Evolutionary conservation across 257 asterid species (phyloP), one percentile per base, ranked within the genome.

Genomic region (Thymus mandschuricus): DNA sequence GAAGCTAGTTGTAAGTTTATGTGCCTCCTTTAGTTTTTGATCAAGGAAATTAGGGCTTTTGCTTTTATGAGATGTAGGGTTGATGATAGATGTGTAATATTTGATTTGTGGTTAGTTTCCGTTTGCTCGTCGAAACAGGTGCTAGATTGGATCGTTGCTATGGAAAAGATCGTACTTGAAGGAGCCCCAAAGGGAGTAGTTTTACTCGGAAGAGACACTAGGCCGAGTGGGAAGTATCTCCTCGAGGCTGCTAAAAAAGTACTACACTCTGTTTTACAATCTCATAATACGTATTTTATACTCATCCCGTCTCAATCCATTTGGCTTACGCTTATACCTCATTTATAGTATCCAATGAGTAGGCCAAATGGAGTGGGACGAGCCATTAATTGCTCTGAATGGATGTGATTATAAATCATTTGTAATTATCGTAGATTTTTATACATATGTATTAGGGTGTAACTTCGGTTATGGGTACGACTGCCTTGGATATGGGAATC

Each of bases 211-310:
- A 86, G 97, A 81, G 98, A 91, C 77, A 91, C 96, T n/a, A 83
- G 97, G 79, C 98, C 98, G 71, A 93, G 98, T 45, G 98, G 97
- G 69, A 71, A 44, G 74, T 62, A 85, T 75, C 97, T 93, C 64
- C 74, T 85, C 66, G 88, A 87, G 61, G 96, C 92, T 45, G 92
- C 96, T 77, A 86, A 86, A 75, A 84, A 81, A 74, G 98, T 90
- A 87, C 21, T 21, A 54, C 80, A 33, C 43, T 40, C 65, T 58
- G 29, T 58, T 73, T 69, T 41, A 54, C 21, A 21, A 21, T 21
- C 21, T 21, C 21, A 21, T 21, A 21, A 21, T 21, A 21, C 21
- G 21, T 21, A 21, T 21, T 21, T 21, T 21, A 21, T 21, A 21
- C 21, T 21, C 21, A 21, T 21, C 21, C 21, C 21, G 21, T 21